Evolutionary conservation across 257 asterid species (phyloP).

Genomic region (Ballota nigra): DNA sequence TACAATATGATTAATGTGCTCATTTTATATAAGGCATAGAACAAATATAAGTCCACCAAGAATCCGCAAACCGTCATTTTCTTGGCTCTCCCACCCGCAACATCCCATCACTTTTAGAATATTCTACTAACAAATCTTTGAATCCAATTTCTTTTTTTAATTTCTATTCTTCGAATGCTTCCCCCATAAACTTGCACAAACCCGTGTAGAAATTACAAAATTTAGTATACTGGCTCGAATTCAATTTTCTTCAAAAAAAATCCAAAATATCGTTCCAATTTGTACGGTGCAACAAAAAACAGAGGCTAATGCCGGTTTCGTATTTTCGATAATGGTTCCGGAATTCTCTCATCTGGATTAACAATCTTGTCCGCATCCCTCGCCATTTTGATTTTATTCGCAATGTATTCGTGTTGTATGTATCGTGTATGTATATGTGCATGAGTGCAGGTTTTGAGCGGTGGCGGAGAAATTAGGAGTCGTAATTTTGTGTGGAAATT

Average conservation of each 20-base stretch:
- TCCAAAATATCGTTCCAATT: background rate
- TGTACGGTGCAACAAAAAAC: background rate
- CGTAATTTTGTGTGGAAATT: background rate
- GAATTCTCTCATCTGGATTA: conserved; percentile 35
- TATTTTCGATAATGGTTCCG: conserved; percentile 12
- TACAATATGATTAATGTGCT: background rate
- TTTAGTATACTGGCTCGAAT: background rate
- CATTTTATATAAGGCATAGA: background rate
- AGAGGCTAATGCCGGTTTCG: background rate
- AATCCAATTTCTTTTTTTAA: background rate
- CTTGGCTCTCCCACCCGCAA: background rate
- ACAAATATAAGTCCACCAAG: background rate
- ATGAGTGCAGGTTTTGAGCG: conserved; percentile 27
- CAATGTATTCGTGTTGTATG: background rate
- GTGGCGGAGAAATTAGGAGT: conserved; percentile 25
- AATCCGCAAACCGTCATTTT: conserved; percentile 9
- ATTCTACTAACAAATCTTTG: conserved; percentile 2
- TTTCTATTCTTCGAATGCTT: background rate
- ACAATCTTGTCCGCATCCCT: conserved; percentile 23
- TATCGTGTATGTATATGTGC: background rate
- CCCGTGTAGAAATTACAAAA: background rate
- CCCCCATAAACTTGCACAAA: background rate
- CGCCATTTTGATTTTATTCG: background rate
- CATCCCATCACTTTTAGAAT: conserved; percentile 12
- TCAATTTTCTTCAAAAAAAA: background rate